Evolutionary conservation across 2,329 filamentous ascomycete genomes (phyloP), one percentile per base, ranked within the genome.

Genomic region (Blastomyces gilchristii): DNA sequence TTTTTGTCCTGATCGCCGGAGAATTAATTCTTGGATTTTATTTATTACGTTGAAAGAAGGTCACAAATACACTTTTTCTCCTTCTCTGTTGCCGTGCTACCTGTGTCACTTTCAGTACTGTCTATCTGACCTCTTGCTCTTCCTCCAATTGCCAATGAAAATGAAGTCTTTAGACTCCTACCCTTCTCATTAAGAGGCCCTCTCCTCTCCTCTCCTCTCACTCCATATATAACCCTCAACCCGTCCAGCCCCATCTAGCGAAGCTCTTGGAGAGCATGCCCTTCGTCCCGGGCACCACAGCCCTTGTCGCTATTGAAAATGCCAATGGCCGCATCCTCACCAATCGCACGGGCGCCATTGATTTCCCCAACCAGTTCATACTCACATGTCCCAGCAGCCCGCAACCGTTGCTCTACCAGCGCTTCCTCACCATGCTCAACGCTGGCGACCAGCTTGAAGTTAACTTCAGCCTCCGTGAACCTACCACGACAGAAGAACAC

Each of bases 401-500:
- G 3, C 58, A 60, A 34, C 58, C 45, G 25, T 8, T 60, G 12
- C 58, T 60, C 58, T 60, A 60, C 43, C 58, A 50, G 41, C 28
- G 39, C 28, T 60, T 60, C n/a, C 58, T 60, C n/a, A n/a, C 41
- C 58, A 49, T 60, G 58, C 41, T 60, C 12, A 60, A 34, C n/a
- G 58, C 39, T 12, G 45, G 45, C 41, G 41, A 60, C 22, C 41
- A 52, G 41, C 58, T 52, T 8, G 58, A 52, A n/a, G 52, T 60
- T 5, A 49, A 52, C 18, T 60, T 60, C 25, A 31, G 31, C 22
- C 37, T 60, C 28, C 43, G 58, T 12, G 58, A 60, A 6, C 58
- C 58, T n/a, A 60, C 58, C 16, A 41, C 16, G 25, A 60, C 58
- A 25, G 58, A 60, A 50, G 43, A 52, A 34, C n/a, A 60, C 2